Conservation (phyloP, 75 land plant genomes). For the Cunninghamia lanceolata region DNA sequence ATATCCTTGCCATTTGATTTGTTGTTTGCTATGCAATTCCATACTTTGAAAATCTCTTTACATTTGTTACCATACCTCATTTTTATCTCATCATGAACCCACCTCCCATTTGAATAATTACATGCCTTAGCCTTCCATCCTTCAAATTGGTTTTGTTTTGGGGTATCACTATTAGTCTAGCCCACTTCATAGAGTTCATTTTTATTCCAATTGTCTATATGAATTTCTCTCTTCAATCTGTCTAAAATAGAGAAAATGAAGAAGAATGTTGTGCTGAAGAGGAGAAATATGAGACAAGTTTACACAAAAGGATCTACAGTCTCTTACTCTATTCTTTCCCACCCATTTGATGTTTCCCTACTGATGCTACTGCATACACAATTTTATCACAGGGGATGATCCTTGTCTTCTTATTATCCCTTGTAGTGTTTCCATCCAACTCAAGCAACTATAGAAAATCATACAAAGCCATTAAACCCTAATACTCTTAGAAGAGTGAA, state of each 20-base stretch:
- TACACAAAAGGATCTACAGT: neutral
- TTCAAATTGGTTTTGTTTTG: neutral
- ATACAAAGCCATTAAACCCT: too few relatives aligned
- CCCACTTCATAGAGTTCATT: neutral
- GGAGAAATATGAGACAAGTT: neutral
- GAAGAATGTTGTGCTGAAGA: neutral
- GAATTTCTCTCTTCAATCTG: neutral
- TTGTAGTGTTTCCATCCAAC: too few relatives aligned
- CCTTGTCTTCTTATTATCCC: too few relatives aligned
- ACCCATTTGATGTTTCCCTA: neutral
- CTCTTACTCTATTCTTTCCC: neutral
- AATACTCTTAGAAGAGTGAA: too few relatives aligned
- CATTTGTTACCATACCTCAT: conserved; percentile 55
- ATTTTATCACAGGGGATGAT: too few relatives aligned
- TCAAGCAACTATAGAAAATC: too few relatives aligned
- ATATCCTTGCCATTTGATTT: conserved; percentile 54
- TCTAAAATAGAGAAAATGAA: neutral
- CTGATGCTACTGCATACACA: neutral
- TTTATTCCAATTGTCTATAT: neutral
- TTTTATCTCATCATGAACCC: conserved; percentile 50
- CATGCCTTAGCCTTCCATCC: conserved; percentile 22
- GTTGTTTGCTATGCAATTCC: conserved; percentile 63
- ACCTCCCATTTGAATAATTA: conserved; percentile 59
- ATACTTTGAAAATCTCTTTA: conserved; percentile 87
- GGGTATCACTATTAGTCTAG: neutral